Conservation (phyloP, 805 yeast genomes). For the Maudiozyma serrabonitensis region DNA sequence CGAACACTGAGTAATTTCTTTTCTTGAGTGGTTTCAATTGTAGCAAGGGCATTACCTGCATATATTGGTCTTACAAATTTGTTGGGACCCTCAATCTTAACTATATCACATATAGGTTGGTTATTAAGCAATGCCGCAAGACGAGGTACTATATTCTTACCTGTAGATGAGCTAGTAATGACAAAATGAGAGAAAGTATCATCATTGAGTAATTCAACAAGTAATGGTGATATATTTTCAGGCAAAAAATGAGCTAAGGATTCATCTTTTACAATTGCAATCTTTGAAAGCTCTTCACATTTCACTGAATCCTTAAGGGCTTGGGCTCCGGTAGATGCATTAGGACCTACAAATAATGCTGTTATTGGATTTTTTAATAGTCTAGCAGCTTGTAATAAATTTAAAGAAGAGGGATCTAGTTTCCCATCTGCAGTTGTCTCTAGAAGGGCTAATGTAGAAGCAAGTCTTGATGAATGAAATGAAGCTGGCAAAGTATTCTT, state of each 20-base stretch:
- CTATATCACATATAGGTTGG: slow-evolving; percentile 82
- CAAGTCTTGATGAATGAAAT: background rate
- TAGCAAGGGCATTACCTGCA: slow-evolving; percentile 88
- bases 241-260: slow-evolving; percentile 66
- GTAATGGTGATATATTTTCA: slow-evolving; percentile 71
- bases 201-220: slow-evolving; percentile 30
- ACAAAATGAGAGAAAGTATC: slow-evolving; percentile 52
- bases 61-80: slow-evolving; percentile 89
- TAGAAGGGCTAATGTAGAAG: slow-evolving; percentile 68
- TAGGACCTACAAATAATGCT: slow-evolving; percentile 65
- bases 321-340: slow-evolving; percentile 42
- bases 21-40: slow-evolving; percentile 62
- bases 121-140: slow-evolving; percentile 74
- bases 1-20: slow-evolving; percentile 69
- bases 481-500: background rate
- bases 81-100: slow-evolving; percentile 50
- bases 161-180: slow-evolving; percentile 76
- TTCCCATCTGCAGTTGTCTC: slow-evolving; percentile 48
- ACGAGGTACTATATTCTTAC: slow-evolving; percentile 80
- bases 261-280: slow-evolving; percentile 43
- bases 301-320: slow-evolving; percentile 18
- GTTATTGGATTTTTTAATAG: slow-evolving; percentile 68
- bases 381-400: slow-evolving; percentile 69
- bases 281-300: slow-evolving; percentile 35
- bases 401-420: slow-evolving; percentile 58